A percentile compares a stretch with the other conserved stretches of the same genome.
Evolutionary conservation across 345 rosid species (phyloP).

Genomic region (Citrus medica): DNA sequence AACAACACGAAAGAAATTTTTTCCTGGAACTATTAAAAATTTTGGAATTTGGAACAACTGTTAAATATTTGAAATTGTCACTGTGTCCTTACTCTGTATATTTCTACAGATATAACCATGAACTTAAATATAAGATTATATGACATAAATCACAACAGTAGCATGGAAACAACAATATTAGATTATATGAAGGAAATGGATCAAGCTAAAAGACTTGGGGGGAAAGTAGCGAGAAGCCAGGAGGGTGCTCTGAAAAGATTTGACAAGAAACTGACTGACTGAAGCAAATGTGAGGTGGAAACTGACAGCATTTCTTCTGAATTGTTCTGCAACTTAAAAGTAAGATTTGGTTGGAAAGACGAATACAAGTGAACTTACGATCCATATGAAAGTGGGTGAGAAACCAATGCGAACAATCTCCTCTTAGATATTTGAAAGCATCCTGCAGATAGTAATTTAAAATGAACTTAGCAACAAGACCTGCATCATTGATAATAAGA

Average conservation of each 20-base stretch:
- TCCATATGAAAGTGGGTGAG: conserved; percentile 96
- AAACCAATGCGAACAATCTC: conserved; percentile 95
- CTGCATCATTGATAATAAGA: background rate
- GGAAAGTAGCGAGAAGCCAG: background rate
- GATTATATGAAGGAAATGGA: background rate
- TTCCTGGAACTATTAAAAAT: background rate
- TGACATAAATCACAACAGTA: background rate
- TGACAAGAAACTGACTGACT: background rate
- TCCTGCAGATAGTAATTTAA: conserved; percentile 53
- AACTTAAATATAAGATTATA: background rate
- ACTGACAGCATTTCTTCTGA: background rate
- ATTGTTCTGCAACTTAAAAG: background rate
- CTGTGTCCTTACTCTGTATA: background rate
- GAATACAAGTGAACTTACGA: conserved; percentile 54
- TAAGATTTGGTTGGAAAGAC: conserved; percentile 4
- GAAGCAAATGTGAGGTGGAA: background rate
- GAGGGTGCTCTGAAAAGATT: background rate
- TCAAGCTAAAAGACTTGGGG: background rate
- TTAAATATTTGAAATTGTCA: too few relatives aligned
- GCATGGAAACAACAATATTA: background rate
- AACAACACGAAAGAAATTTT: background rate
- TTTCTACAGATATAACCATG: background rate
- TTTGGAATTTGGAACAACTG: background rate
- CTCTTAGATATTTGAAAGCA: conserved; percentile 87
- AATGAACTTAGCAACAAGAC: conserved; percentile 18